A percentile compares a stretch with the other conserved stretches of the same genome.
Conservation (phyloP, 1,284 basidiomycete genomes). For the Peniophora sp. region DNA sequence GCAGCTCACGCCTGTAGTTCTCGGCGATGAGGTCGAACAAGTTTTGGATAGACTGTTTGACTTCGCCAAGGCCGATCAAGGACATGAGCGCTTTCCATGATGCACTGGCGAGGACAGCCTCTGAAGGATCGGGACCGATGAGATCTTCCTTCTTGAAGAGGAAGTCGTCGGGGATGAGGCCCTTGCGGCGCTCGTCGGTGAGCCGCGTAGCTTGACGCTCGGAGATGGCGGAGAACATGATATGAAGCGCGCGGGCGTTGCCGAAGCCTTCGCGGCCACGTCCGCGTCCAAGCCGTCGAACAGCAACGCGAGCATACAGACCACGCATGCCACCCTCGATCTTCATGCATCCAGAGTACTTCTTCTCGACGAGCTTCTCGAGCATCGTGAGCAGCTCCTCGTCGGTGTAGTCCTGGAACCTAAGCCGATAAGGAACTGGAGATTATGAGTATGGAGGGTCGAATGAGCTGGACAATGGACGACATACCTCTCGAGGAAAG, state of each 20-base stretch:
- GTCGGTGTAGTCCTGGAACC: slow-evolving; percentile 57
- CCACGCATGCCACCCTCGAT: slow-evolving; percentile 47
- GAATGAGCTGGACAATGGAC: too few species aligned
- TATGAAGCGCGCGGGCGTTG: slow-evolving; percentile 54
- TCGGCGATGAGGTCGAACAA: slow-evolving; percentile 36
- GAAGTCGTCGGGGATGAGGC: slow-evolving; percentile 37
- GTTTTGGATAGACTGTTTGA: slow-evolving; percentile 47
- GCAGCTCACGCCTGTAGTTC: slow-evolving; percentile 54
- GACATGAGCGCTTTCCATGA: slow-evolving; percentile 45
- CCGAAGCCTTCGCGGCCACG: slow-evolving; percentile 52
- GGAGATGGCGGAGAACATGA: slow-evolving; percentile 34
- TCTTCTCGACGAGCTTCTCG: slow-evolving; percentile 34
- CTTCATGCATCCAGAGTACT: slow-evolving; percentile 41
- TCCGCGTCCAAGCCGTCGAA: slow-evolving; percentile 47
- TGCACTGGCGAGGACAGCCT: slow-evolving; percentile 33
- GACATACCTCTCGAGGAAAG: too few species aligned
- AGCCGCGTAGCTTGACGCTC: slow-evolving; percentile 46
- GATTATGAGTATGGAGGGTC: too few species aligned
- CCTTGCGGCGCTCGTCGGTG: slow-evolving; percentile 33
- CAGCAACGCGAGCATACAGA: slow-evolving; percentile 46
- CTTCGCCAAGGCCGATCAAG: slow-evolving; percentile 45
- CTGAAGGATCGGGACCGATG: slow-evolving; percentile 55
- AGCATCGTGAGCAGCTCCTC: slow-evolving; percentile 46
- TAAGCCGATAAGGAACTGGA: slow-evolving; percentile 50
- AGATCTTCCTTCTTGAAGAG: slow-evolving; percentile 42